Base-by-base conservation (phyloP, 805 yeast genomes). In the Candida oleophila region DNA sequence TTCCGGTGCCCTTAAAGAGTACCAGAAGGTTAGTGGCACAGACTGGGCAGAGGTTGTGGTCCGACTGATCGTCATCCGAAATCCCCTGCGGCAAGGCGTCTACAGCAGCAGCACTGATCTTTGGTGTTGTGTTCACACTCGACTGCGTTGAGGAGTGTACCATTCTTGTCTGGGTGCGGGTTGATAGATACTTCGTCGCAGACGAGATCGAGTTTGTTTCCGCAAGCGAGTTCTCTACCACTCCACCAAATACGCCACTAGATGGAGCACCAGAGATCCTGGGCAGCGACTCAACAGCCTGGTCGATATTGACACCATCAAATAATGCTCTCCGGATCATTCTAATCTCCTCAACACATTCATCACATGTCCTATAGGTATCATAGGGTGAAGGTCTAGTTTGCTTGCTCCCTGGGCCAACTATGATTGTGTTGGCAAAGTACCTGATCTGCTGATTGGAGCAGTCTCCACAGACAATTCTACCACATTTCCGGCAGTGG, bases 401-500 rank as follows among this genome's bases (percentile, higher is more conserved):
- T 2, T 71, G 62, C 50, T 73, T 75, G 18, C 72, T 68, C 4
- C 82, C 81, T 0, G 84, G 80, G 2, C 74, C 64, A 2, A 81
- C 84, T 7, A 85, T 80, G 51, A 75, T 71, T 0, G 87, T 78
- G 37, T 79, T 75, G 9, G 87, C 80, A 39, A 82, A 71, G 59
- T 83, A 86, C 30, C 73, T 69, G 4, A 80, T 72, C 37, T 65
- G 63, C 19, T 77, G 71, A 7, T 68, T 60, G 4, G 92, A 82
- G 57, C 96, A 89, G 35, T 61, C 56, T 25, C 81, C 84, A 64
- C 96, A 89, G 15, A 85, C 87, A 0, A 89, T 84, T 30, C 81
- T 71, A 2, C 96, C 96, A 66, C 96, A 89, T 49, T 71, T 74
- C 44, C 94, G 73, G 63, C 96, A 89, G 62, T 89, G 96, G 65